Evolutionary conservation across 208 protist species (phyloP), one percentile per base, ranked within the genome.

Genomic region (Crithidia sp.): DNA sequence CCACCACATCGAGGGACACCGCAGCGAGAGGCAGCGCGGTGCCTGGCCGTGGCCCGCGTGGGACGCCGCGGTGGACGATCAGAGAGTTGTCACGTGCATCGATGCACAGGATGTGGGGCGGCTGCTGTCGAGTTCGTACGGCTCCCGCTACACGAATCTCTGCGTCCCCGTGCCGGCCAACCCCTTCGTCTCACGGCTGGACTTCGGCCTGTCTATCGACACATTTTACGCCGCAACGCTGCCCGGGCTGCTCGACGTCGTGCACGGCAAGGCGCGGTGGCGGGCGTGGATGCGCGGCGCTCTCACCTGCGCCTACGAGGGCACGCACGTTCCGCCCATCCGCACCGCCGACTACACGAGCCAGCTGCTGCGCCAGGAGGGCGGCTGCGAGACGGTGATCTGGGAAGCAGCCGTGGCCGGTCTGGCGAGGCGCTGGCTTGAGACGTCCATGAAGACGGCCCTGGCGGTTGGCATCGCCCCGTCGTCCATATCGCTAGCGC

Each of bases 221-320:
- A 55, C 59, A 2, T 93, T 92, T 67, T 87, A 88, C 59, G 57
- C 5, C 17, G 77, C 83, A 10, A 62, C 59, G 7, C 19, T 88
- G 4, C 68, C 76, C 10, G 41, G 56, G 5, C 63, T 89, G 45
- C 28, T 82, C 45, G 54, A 71, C 45, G 76, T 61, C 16, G 45
- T 90, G 10, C 36, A 28, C 12, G 4, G 10, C 13, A 47, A 49
- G 10, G 76, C 78, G 39, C 69, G 58, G 13, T 92, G 87, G 84
- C 76, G 78, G 16, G 90, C 87, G 76, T 97, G 93, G 90, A 75
- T 97, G 86, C 86, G 93, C 4, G 87, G 84, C 1, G 79, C 88
- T 2, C 79, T 97, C 10, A 91, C 87, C 28, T 97, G 93, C 66
- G 81, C 78, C 14, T 97, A 88, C 62, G 93, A 97, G 71, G 93